Conservation (phyloP, 2,329 filamentous ascomycete genomes). For the Venturia carpophila region DNA sequence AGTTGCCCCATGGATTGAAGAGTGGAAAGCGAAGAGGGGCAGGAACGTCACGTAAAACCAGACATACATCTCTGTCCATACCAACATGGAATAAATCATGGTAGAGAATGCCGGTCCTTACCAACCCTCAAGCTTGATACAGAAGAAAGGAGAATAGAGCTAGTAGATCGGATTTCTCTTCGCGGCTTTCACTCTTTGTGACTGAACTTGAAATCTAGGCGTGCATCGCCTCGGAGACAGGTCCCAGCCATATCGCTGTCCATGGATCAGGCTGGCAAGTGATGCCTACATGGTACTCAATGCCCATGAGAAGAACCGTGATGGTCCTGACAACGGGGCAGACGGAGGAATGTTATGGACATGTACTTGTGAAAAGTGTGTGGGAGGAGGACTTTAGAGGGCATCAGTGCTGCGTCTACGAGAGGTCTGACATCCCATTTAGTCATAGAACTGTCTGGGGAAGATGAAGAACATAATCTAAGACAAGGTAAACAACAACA, state of each 20-base stretch:
- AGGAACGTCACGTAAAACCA: background rate
- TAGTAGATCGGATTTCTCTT: background rate
- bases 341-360: background rate
- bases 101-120: background rate
- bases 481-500: background rate
- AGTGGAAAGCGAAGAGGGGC: constrained; percentile 55
- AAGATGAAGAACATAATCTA: background rate
- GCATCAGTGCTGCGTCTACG: background rate
- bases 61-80: background rate
- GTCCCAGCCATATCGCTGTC: background rate
- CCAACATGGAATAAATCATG: background rate
- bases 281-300: background rate
- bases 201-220: background rate
- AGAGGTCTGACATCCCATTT: background rate
- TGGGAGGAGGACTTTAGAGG: background rate
- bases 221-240: background rate
- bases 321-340: background rate
- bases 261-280: background rate
- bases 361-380: background rate
- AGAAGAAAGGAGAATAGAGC: background rate
- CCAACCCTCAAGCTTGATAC: background rate
- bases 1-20: constrained; percentile 68
- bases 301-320: background rate
- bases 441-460: background rate
- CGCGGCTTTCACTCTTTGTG: background rate